phyloP scores from a whole-genome alignment of 352 stramenopile genomes.

The Phytophthora aleatoria region DNA sequence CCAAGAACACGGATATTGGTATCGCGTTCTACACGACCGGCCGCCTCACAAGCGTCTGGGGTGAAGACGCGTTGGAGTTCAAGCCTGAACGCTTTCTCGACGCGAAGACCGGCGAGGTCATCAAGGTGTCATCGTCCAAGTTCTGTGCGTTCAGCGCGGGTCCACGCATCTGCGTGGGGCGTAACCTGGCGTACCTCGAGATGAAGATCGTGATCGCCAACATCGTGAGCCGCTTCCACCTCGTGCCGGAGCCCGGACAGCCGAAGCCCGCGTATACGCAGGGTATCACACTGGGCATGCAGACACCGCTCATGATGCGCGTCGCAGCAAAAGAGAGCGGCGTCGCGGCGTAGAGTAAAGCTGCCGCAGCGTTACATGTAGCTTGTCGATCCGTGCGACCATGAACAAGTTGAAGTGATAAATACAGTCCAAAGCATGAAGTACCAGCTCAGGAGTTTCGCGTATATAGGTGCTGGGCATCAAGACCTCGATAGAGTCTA shows the following conservation, averaged over 20 bases:
- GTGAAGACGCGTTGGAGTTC: conserved; percentile 48
- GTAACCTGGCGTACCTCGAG: conserved; percentile 53
- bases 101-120: conserved; percentile 33
- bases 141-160: conserved; percentile 71
- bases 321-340: conserved; percentile 9
- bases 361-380: conserved; percentile 1
- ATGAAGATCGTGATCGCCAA: conserved; percentile 61
- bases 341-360: conserved; percentile 9
- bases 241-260: conserved; percentile 36
- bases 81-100: conserved; percentile 61
- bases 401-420: conserved; percentile 19
- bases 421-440: conserved; percentile 1
- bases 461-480: neutral
- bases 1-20: conserved; percentile 43
- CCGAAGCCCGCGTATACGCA: conserved; percentile 41
- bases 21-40: conserved; percentile 60
- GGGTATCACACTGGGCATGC: conserved; percentile 56
- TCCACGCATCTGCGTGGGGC: conserved; percentile 55
- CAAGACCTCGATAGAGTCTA: neutral
- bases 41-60: conserved; percentile 53
- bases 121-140: conserved; percentile 53
- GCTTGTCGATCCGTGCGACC: neutral
- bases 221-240: conserved; percentile 57
- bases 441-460: neutral
- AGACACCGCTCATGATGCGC: conserved; percentile 35